phyloP scores from a whole-genome alignment of 768 basidiomycete species.

The Boletellus ananiceps region DNA sequence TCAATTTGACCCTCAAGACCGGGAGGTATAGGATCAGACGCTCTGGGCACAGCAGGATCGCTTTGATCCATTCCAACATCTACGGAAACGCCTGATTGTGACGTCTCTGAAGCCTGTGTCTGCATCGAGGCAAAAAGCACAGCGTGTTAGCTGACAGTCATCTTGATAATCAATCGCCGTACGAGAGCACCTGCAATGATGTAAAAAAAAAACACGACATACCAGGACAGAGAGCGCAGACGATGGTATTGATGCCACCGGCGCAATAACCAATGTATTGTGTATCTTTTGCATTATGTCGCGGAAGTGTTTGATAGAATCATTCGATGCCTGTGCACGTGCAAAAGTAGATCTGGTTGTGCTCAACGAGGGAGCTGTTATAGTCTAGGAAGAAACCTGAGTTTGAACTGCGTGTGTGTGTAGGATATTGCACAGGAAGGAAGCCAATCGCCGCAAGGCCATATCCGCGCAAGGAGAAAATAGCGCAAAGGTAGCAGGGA shows the following conservation, averaged over 20 bases:
- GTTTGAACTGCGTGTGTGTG: slow-evolving; percentile 8
- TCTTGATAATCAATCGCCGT: not conserved
- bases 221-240: slow-evolving; percentile 10
- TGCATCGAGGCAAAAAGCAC: slow-evolving; percentile 2
- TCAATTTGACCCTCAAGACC: slow-evolving; percentile 52
- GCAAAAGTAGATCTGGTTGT: slow-evolving; percentile 11
- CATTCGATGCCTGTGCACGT: slow-evolving; percentile 1
- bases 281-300: slow-evolving; percentile 65
- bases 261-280: slow-evolving; percentile 55
- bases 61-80: slow-evolving; percentile 1
- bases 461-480: slow-evolving; percentile 8
- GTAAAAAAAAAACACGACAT: slow-evolving; percentile 5
- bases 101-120: slow-evolving; percentile 6
- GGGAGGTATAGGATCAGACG: slow-evolving; percentile 18
- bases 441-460: slow-evolving; percentile 10
- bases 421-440: slow-evolving; percentile 1
- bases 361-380: not conserved
- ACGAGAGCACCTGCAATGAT: not conserved
- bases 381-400: slow-evolving; percentile 10
- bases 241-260: slow-evolving; percentile 39
- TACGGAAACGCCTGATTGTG: not conserved
- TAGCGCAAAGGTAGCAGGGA: not conserved
- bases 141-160: slow-evolving; percentile 2
- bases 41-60: not conserved
- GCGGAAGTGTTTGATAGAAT: slow-evolving; percentile 36